Conservation (phyloP, 164 flowering plant genomes). For the Protea cynaroides region DNA sequence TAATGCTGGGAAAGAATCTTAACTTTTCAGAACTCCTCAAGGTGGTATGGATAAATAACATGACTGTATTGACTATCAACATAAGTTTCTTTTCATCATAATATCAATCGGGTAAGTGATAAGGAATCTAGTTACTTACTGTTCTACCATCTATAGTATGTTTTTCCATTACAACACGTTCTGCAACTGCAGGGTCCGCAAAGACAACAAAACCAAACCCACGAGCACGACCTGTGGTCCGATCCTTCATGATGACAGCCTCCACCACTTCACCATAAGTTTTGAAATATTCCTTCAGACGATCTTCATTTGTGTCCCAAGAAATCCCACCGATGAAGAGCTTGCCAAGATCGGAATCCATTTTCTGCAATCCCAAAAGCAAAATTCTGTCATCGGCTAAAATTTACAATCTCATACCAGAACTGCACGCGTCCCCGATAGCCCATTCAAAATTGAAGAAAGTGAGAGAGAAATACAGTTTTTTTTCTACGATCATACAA, state of each 20-base stretch:
- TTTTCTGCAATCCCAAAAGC: constrained; percentile 21
- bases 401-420: not conserved
- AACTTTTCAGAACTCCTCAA: not conserved
- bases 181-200: constrained; percentile 78
- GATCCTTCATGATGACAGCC: constrained; percentile 89
- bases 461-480: too few species aligned
- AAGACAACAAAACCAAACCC: constrained; percentile 88
- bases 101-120: not conserved
- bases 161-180: constrained; percentile 62
- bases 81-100: not conserved
- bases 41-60: not conserved
- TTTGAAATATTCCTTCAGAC: constrained; percentile 67
- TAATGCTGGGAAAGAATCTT: not conserved
- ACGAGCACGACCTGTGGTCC: constrained; percentile 86
- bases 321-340: constrained; percentile 88
- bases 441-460: not conserved
- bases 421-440: not conserved
- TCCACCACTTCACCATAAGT: constrained; percentile 68
- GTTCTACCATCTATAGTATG: constrained; percentile 79
- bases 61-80: not conserved
- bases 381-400: not conserved
- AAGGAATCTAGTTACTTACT: constrained; percentile 32
- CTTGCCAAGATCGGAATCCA: constrained; percentile 77
- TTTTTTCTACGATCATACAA: not conserved
- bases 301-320: constrained; percentile 89